phyloP scores from a whole-genome alignment of 192 early-diverging fungal genomes.

The Podila epicladia region DNA sequence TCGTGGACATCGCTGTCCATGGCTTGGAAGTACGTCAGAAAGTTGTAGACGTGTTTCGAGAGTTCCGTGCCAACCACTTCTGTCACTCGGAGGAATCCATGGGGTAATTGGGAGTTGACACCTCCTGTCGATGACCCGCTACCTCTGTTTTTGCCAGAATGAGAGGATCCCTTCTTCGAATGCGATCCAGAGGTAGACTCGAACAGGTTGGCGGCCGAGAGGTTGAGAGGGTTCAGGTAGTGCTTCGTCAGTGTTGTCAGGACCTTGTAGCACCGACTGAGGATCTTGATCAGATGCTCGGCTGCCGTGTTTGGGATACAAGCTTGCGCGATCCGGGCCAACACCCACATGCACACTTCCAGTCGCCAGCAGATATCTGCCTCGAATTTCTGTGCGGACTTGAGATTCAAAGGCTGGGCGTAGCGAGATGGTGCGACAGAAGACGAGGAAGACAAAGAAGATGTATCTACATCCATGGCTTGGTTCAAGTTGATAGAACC shows the following conservation, averaged over 20 bases:
- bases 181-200: not conserved
- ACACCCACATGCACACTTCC: slow-evolving; percentile 43
- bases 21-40: slow-evolving; percentile 51
- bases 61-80: slow-evolving; percentile 54
- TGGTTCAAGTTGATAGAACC: not conserved
- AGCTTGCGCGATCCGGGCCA: slow-evolving; percentile 54
- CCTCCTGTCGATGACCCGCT: no score
- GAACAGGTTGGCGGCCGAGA: slow-evolving; percentile 21
- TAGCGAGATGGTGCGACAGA: not conserved
- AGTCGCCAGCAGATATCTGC: slow-evolving; percentile 51
- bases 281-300: slow-evolving; percentile 58
- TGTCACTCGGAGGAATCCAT: slow-evolving; percentile 57
- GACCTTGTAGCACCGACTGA: slow-evolving; percentile 60
- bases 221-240: slow-evolving; percentile 19
- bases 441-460: not conserved
- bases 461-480: not conserved
- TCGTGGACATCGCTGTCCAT: slow-evolving; percentile 31
- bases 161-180: not conserved
- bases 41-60: slow-evolving; percentile 63
- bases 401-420: not conserved
- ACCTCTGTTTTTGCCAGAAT: no score
- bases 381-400: slow-evolving; percentile 46
- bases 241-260: slow-evolving; percentile 55
- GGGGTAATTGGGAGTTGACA: slow-evolving; percentile 33
- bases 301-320: slow-evolving; percentile 48